Evolutionary conservation across 768 basidiomycete species (phyloP).

Genomic region (Daedalea quercina): DNA sequence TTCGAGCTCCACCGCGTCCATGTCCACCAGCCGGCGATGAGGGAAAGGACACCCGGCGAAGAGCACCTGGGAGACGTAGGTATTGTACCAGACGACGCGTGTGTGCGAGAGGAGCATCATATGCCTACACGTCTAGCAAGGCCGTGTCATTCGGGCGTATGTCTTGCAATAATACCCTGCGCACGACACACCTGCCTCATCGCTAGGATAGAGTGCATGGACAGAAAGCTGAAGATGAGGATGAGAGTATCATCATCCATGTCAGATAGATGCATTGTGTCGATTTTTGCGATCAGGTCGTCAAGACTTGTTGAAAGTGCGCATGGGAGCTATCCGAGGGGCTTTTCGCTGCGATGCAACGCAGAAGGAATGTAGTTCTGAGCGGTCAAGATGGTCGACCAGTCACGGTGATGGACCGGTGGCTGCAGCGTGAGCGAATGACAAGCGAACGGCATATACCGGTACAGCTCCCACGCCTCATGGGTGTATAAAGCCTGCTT

Average conservation of each 20-base stretch:
- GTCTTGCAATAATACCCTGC: neutral
- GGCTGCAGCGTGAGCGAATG: no score
- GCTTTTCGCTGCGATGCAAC: no score
- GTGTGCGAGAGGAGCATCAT: constrained; percentile 37
- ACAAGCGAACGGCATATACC: neutral
- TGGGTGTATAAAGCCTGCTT: neutral
- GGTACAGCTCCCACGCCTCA: neutral
- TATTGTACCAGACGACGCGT: constrained; percentile 52
- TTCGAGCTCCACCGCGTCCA: constrained; percentile 40
- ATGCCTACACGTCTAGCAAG: constrained; percentile 42
- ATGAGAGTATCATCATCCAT: constrained; percentile 34
- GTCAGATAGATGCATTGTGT: neutral
- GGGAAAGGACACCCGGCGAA: constrained; percentile 46
- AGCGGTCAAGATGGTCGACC: no score
- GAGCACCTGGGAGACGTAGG: constrained; percentile 38
- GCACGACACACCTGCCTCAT: constrained; percentile 10
- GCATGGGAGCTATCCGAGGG: no score
- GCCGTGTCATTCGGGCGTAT: neutral
- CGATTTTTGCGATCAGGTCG: neutral
- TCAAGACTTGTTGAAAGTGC: no score
- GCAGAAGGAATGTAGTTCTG: no score
- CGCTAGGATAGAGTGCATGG: constrained; percentile 27
- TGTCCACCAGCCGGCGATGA: constrained; percentile 23
- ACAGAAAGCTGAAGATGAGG: constrained; percentile 26
- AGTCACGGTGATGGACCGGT: no score